Percentiles rank a stretch among this genome's conserved stretches.
phyloP scores from a whole-genome alignment of 176 grass and related monocot species.

The Pontederia crassipes region DNA sequence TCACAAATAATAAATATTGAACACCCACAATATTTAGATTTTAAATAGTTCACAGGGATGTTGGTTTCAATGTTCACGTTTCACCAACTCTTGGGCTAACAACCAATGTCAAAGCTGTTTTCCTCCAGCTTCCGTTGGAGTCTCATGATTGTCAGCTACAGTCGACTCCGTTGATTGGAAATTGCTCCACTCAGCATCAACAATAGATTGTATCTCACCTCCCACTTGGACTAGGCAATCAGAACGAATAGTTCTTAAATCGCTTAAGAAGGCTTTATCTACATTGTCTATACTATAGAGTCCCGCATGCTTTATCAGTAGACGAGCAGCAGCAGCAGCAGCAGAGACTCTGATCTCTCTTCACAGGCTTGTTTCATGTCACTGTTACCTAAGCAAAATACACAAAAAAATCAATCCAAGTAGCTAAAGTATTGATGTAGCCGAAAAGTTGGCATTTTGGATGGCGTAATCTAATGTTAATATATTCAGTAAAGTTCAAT shows the following conservation, averaged over 20 bases:
- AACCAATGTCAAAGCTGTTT: slow-evolving; percentile 77
- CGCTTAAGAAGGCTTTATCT: slow-evolving; percentile 83
- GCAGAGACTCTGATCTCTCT: slow-evolving; percentile 52
- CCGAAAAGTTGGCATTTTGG: too few relatives aligned
- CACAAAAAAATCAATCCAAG: too few relatives aligned
- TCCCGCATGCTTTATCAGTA: slow-evolving; percentile 44
- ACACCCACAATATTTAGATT: neutral
- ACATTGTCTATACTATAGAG: slow-evolving; percentile 47
- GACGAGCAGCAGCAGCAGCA: slow-evolving; percentile 16
- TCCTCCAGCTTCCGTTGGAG: slow-evolving; percentile 37
- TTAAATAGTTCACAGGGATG: neutral
- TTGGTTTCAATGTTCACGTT: neutral
- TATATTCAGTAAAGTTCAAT: too few relatives aligned
- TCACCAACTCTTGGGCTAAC: slow-evolving; percentile 33
- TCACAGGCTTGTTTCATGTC: slow-evolving; percentile 70
- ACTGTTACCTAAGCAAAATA: slow-evolving; percentile 42
- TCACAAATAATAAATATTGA: neutral
- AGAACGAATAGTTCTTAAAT: slow-evolving; percentile 35
- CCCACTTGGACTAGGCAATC: slow-evolving; percentile 45
- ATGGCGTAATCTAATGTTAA: too few relatives aligned
- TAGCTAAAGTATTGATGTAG: too few relatives aligned
- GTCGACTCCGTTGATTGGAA: slow-evolving; percentile 31
- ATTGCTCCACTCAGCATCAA: slow-evolving; percentile 44
- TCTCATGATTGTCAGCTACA: slow-evolving; percentile 66
- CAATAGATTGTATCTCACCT: slow-evolving; percentile 55